Evolutionary conservation across 352 stramenopile species (phyloP), one percentile per base, ranked within the genome.

Genomic region (Phytophthora pseudosyringae): DNA sequence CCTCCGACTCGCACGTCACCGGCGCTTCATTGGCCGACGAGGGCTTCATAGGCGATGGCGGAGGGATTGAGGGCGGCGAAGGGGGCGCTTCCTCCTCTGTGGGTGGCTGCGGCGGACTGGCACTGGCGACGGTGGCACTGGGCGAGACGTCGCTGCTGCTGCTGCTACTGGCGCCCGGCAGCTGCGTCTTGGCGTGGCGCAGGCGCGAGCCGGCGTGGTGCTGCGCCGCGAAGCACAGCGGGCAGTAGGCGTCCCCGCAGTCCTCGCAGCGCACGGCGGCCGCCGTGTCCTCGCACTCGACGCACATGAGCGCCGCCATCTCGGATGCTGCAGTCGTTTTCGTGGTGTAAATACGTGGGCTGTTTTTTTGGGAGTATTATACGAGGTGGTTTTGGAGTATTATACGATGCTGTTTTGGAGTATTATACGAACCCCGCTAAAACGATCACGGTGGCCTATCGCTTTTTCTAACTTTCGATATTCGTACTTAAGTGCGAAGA

Each of bases 271-370:
- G 64, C 12, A 95, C 61, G 25, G 79, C 80, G 0, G 88, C 88
- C 49, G 77, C 75, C 32, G 87, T 91, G 61, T 95, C 87, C 58
- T 95, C 87, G 66, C 88, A 96, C 66, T 96, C 86, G 51, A 94
- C 71, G 74, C 86, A 96, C 77, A 90, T 87, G 10, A 40, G 52
- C 58, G 59, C 12, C 43, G 57, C 35, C 71, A 75, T 77, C 29
- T 25, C 5, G 5, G 11, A 33, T 16, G n/a, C 51, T 59, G 6
- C 28, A 40, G 11, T 16, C 15, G 40, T 12, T 48, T 48, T 48
- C 13, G 41, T 32, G 33, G 44, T 51, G 44, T 38, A 3, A 12
- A 38, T 9, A 51, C 44, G 26, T 21, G 21, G 21, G 21, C 1
- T 21, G 21, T 21, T 21, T 21, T 21, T 21, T 21, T 21, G 21